Base-by-base conservation (phyloP, 805 yeast genomes). In the Trichomonascus vanleenenianus region DNA sequence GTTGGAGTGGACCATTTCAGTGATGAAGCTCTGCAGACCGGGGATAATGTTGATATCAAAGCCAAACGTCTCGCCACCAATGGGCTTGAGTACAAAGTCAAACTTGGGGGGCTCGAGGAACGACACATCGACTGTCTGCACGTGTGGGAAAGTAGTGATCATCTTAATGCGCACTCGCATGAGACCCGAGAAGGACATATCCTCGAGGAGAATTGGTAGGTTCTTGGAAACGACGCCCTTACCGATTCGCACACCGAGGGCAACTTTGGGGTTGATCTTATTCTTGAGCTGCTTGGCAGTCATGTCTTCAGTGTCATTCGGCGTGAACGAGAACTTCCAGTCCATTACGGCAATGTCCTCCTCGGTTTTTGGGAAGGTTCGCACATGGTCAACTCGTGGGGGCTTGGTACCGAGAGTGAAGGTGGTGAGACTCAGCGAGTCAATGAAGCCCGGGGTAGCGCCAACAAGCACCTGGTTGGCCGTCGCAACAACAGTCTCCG, bases 291-390 rank as follows among this genome's bases (percentile, higher is more conserved):
- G 97, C 58, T 91, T 85, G 22, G 81, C 79, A 45, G 87, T 86
- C 55, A 87, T 70, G 63, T 93, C 99, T 36, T 83, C 83, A 42
- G 78, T 65, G 34, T 88, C 84, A 64, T 86, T 87, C n/a, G 99
- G 98, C 22, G 86, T 83, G 69, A 89, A 86, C 1, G 96, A 85
- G 38, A 84, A 76, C 36, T 81, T 83, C 97, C 97, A 91, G 65
- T 93, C 98, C 96, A 93, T 93, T 44, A 94, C 96, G 9, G 91
- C 94, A 43, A 93, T 83, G 59, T 91, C 96, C 50, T 83, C 84
- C 27, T 79, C 81, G n/a, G 97, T 91, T 51, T 91, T 85, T 41
- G 82, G 85, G 58, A 88, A 77, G 2, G 97, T 85, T 61, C 93
- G 85, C 15, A 91, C 97, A 51, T 73, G 73, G 60, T 93, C 97